Base-by-base conservation (phyloP, 805 yeast genomes). In the Jamesozyma spencerorum region DNA sequence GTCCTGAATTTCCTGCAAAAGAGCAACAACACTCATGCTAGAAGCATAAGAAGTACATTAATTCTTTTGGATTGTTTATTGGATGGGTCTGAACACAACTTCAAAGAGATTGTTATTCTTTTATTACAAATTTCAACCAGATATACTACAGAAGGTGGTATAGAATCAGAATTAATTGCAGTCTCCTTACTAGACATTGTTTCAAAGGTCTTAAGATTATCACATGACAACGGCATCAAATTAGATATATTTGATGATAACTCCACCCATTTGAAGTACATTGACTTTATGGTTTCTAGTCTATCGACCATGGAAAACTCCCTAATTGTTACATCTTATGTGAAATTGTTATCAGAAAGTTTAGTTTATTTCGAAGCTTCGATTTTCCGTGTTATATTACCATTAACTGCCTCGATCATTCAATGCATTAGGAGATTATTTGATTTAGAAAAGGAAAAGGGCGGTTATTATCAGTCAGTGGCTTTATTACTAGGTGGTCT, bases 1-100 rank as follows among this genome's bases (percentile, higher is more conserved):
- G 45, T 78, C 12, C 56, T 67, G 34, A 72, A 66, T 38, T 77
- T 77, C 47, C 56, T 81, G 30, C 47, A 61, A 3, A 45, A 55
- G 4, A 54, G 58, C 30, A 49, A 55, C 37, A 55, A 62, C 24
- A 54, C 48, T 31, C 57, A 62, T 32, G 57, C 72, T 11, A 54
- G 59, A 39, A 62, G 76, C 41, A 64, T 68, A 5, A 63, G 68
- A 26, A 57, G 66, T 15, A 61, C 72, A 1, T 58, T 82, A 33
- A 63, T 67, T 3, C 49, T 81, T 2, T 47, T 72, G 20, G 70
- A 66, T 33, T 42, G 66, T 1, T 52, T 82, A 18, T 48, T 79
- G 1, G 75, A 74, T 47, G 87, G 85, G 0, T 64, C 71, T 12
- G 88, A 81, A 48, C 38, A 63, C 0, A 69, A 74, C 39, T 78